Percentiles rank a stretch among this genome's conserved stretches.
Conservation (phyloP, 192 early-diverging fungal species). For the Umbelopsis ramanniana region DNA sequence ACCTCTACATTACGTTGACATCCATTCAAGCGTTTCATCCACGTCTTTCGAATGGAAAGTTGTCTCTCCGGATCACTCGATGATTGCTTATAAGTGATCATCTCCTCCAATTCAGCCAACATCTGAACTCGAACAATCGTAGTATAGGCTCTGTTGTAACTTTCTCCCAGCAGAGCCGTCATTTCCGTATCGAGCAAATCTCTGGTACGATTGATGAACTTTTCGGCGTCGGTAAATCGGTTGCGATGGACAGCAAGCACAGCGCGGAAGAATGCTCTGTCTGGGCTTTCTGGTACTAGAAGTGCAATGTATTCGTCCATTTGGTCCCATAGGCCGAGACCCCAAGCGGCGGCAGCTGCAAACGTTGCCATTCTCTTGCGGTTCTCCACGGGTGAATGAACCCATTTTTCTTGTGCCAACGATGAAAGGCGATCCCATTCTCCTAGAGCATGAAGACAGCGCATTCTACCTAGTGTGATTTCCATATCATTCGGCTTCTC, state of each 20-base stretch:
- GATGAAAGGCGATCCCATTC: slow-evolving; percentile 88
- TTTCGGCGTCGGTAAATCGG: slow-evolving; percentile 71
- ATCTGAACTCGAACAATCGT: slow-evolving; percentile 92
- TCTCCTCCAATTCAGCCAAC: slow-evolving; percentile 97
- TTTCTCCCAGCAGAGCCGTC: slow-evolving; percentile 88
- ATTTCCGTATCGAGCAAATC: slow-evolving; percentile 85
- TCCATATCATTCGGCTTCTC: slow-evolving; percentile 80
- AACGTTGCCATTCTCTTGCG: slow-evolving; percentile 80
- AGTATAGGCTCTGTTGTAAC: slow-evolving; percentile 90
- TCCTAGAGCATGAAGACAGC: slow-evolving; percentile 89
- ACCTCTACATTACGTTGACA: slow-evolving; percentile 93
- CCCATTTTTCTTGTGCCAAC: slow-evolving; percentile 81
- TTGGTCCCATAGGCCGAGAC: slow-evolving; percentile 80
- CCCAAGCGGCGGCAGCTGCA: slow-evolving; percentile 95
- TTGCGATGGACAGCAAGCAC: slow-evolving; percentile 85
- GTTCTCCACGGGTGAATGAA: slow-evolving; percentile 59
- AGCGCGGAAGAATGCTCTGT: slow-evolving; percentile 85
- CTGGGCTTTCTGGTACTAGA: slow-evolving; percentile 78
- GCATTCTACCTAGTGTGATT: slow-evolving; percentile 84
- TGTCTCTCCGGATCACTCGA: slow-evolving; percentile 80
- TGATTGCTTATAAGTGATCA: slow-evolving; percentile 86
- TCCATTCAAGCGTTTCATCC: slow-evolving; percentile 87
- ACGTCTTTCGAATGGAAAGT: slow-evolving; percentile 79
- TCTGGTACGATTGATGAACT: slow-evolving; percentile 80
- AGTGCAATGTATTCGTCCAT: slow-evolving; percentile 91